Conservation (phyloP, 2,329 filamentous ascomycete species). For the Colletotrichum scovillei region DNA sequence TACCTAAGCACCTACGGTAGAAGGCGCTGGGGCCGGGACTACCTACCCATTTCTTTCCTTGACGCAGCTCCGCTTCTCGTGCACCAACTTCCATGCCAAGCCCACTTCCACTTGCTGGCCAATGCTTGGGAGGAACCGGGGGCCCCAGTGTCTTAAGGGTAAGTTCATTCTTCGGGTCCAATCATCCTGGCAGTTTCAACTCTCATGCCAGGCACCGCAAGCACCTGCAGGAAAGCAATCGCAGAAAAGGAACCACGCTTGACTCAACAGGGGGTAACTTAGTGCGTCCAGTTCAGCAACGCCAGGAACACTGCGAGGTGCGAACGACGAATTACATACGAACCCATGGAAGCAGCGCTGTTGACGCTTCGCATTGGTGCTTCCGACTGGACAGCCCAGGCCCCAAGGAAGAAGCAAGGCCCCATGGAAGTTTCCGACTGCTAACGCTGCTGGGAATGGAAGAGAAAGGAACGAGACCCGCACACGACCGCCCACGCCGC, state of each 20-base stretch:
- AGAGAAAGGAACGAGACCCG: not conserved
- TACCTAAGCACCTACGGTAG: no score
- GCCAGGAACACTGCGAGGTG: not conserved
- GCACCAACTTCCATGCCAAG: no score
- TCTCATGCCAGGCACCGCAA: conserved; percentile 1
- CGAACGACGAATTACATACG: not conserved
- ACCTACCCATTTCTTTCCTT: not conserved
- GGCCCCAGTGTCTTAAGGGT: not conserved
- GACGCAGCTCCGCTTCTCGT: not conserved
- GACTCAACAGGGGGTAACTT: not conserved
- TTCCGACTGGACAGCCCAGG: not conserved
- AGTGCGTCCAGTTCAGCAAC: not conserved
- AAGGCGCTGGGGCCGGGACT: not conserved
- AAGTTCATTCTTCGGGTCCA: conserved; percentile 1
- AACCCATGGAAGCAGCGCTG: not conserved
- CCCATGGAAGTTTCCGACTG: not conserved
- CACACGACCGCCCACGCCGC: not conserved
- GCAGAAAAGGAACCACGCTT: not conserved
- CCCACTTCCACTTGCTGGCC: not conserved
- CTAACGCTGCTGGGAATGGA: not conserved
- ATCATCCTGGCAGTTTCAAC: conserved; percentile 6
- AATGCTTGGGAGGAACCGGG: not conserved
- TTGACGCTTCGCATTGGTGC: conserved; percentile 14
- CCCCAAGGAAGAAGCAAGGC: not conserved
- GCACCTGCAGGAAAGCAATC: not conserved